These are phyloP conservation scores for Earliella scabrosa DNA, from an alignment of 1,284 basidiomycete genomes.

Conservation along the genomic window DNA sequence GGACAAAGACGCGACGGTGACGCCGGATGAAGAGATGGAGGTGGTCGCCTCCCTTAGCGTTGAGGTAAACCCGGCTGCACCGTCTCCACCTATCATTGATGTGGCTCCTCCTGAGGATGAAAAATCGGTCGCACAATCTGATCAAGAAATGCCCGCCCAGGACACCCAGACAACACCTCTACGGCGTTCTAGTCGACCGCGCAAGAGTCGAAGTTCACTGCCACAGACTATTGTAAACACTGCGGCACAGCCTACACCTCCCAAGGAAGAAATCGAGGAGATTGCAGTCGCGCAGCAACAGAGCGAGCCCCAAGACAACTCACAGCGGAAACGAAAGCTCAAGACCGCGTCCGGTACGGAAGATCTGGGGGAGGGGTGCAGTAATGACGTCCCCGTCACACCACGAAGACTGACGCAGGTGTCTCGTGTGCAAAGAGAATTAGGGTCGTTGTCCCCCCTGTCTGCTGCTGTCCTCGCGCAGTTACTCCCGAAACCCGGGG, in stretches of 20 bases:
- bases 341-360: neutral
- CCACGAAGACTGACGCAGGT: slow-evolving; percentile 9
- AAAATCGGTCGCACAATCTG: neutral
- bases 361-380: neutral
- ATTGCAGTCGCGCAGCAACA: neutral
- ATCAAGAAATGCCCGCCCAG: neutral
- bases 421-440: slow-evolving; percentile 9
- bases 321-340: slow-evolving; percentile 19
- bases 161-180: slow-evolving; percentile 13
- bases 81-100: neutral
- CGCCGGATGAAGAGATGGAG: slow-evolving; percentile 26
- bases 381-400: neutral
- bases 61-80: neutral
- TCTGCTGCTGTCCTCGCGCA: slow-evolving; percentile 39
- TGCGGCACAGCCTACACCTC: neutral
- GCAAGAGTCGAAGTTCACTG: slow-evolving; percentile 18
- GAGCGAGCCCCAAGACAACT: neutral
- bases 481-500: slow-evolving; percentile 27
- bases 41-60: slow-evolving; percentile 16
- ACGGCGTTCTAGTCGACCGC: slow-evolving; percentile 25
- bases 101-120: neutral
- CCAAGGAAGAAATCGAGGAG: slow-evolving; percentile 3
- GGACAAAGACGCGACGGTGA: slow-evolving; percentile 6
- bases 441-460: slow-evolving; percentile 41
- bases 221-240: slow-evolving; percentile 14